Conservation (phyloP, 2,329 filamentous ascomycete species). For the Fusarium tricinctum region DNA sequence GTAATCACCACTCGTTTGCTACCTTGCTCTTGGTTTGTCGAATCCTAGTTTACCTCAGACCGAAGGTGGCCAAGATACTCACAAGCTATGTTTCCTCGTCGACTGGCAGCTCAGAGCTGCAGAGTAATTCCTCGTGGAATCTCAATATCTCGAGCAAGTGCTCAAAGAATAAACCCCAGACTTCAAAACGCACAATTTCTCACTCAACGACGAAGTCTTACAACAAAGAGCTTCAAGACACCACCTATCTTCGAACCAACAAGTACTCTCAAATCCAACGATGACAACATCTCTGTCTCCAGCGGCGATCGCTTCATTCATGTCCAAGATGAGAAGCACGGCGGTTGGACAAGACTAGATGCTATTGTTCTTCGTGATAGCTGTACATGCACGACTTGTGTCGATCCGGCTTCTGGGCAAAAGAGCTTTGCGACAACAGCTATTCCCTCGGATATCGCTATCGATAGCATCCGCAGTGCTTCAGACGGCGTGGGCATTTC, state of each 20-base stretch:
- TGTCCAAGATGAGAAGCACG: slow-evolving; percentile 38
- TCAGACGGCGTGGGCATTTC: slow-evolving; percentile 65
- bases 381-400: slow-evolving; percentile 67
- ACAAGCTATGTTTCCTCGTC: slow-evolving; percentile 34
- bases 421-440: slow-evolving; percentile 65
- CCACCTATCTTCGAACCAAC: slow-evolving; percentile 35
- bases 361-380: slow-evolving; percentile 63
- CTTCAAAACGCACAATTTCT: not conserved
- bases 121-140: slow-evolving; percentile 20
- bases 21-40: not conserved
- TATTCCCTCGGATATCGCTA: slow-evolving; percentile 54
- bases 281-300: slow-evolving; percentile 43
- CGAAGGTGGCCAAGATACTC: not conserved
- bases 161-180: slow-evolving; percentile 12
- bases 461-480: slow-evolving; percentile 50
- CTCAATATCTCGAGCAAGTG: slow-evolving; percentile 38
- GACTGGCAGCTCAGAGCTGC: slow-evolving; percentile 25
- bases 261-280: slow-evolving; percentile 13
- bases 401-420: slow-evolving; percentile 71
- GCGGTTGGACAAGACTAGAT: slow-evolving; percentile 47
- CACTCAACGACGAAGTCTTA: slow-evolving; percentile 9
- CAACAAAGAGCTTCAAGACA: slow-evolving; percentile 20
- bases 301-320: slow-evolving; percentile 49
- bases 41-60: not conserved
- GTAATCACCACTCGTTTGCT: not conserved